These are phyloP conservation scores for Iris macrosiphon DNA, from an alignment of 106 monocot species.

Conservation along the genomic window DNA sequence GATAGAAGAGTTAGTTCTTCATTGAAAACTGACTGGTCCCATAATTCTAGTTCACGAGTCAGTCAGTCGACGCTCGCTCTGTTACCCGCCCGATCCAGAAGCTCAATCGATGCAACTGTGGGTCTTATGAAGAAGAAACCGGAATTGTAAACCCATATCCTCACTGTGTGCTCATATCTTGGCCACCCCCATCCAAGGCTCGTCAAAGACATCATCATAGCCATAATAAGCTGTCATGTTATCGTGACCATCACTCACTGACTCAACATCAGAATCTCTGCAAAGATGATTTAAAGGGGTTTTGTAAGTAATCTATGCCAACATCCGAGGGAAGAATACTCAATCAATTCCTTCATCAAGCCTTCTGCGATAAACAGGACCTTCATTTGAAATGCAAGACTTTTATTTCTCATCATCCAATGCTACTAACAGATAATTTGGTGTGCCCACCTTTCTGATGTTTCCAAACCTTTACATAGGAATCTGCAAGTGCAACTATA, in stretches of 20 bases:
- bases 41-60: conserved; percentile 27
- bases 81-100: conserved; percentile 89
- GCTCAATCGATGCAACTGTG: conserved; percentile 71
- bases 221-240: conserved; percentile 85
- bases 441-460: conserved; percentile 64
- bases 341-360: conserved; percentile 60
- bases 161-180: conserved; percentile 78
- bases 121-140: conserved; percentile 91
- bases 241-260: conserved; percentile 85
- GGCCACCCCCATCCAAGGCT: conserved; percentile 85
- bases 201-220: conserved; percentile 76
- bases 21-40: conserved; percentile 91
- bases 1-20: conserved; percentile 77
- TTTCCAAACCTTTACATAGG: conserved; percentile 61
- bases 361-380: conserved; percentile 61
- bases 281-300: conserved; percentile 79
- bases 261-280: conserved; percentile 80
- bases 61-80: no score
- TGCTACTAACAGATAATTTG: conserved; percentile 72
- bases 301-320: conserved; percentile 75
- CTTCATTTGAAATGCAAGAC: conserved; percentile 55
- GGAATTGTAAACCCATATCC: conserved; percentile 92
- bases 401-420: conserved; percentile 59
- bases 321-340: conserved; percentile 84
- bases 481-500: conserved; percentile 68